Base-by-base conservation (phyloP, 768 basidiomycete species). In the Pleurotus citrinopileatus region DNA sequence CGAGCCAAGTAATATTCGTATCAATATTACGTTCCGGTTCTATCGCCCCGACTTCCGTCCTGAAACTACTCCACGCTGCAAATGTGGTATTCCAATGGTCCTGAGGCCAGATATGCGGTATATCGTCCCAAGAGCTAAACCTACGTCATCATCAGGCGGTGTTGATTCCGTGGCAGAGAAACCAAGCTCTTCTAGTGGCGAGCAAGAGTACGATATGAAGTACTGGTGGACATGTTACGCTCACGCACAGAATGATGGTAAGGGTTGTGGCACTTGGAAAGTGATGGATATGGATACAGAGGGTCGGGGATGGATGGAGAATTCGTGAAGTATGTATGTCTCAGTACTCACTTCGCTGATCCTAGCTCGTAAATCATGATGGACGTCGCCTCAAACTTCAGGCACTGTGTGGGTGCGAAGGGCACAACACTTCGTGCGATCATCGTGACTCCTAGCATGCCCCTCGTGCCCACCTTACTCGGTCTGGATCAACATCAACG, bases 201-300 rank as follows among this genome's bases (percentile, higher is more conserved):
- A 36, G 1, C 29, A 25, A 23, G 48, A 36, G 5, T 15, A 2
- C 13, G 32, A 36, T 17, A 51, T 51, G 48, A 72, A 73, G 42
- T 91, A 91, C 62, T 92, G 90, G 86, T 93, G 87, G 87, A 73
- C 79, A 22, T 93, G 91, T 60, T 86, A 87, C 60, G 87, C 86
- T 1, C 88, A 87, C 0, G 86, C 86, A 17, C 88, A 91, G 66
- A 91, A 90, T 55, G 86, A 92, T 9, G 91, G 91, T 2, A 89
- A 90, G 65, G 88, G 87, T 0, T 93, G 91, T 58, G 76, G 78
- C 25, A 81, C 82, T 54, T 91, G 89, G 87, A 83, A 80, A 60
- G 73, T 84, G 4, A 75, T 92, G 81, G 82, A 91, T 65, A 80
- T 86, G 72, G 64, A 73, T 42, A 75, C 70, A 5, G 91, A 93